These are phyloP conservation scores for Meira miltonrushii DNA, from an alignment of 1,284 basidiomycete genomes.

Conservation along the genomic window DNA sequence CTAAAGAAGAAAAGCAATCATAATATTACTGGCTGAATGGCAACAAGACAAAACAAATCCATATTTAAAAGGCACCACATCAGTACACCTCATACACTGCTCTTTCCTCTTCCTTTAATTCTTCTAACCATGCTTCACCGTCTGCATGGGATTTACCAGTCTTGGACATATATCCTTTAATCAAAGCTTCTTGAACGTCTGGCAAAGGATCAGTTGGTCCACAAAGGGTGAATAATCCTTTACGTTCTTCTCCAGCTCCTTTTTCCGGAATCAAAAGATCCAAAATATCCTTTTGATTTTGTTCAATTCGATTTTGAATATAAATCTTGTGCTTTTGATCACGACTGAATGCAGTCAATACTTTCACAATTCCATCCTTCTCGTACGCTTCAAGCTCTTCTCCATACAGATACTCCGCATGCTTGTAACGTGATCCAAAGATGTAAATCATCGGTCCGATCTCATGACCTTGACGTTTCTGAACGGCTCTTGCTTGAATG, in stretches of 20 bases:
- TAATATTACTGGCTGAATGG: not conserved
- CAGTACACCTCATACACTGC: conserved; percentile 84
- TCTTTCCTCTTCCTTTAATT: conserved; percentile 91
- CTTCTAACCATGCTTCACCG: conserved; percentile 80
- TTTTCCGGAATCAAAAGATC: conserved; percentile 39
- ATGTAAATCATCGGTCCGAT: conserved; percentile 93
- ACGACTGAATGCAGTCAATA: conserved; percentile 93
- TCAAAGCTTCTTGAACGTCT: conserved; percentile 88
- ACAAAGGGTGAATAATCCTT: conserved; percentile 82
- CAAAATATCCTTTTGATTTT: conserved; percentile 74
- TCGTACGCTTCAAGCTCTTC: conserved; percentile 71
- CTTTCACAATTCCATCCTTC: conserved; percentile 71
- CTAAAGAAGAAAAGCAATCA: not conserved
- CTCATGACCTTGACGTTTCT: conserved; percentile 68
- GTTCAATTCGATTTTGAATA: conserved; percentile 96
- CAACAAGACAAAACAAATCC: not conserved
- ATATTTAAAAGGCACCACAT: not conserved
- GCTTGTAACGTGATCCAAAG: conserved; percentile 92
- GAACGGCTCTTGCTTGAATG: conserved; percentile 85
- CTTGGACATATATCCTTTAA: conserved; percentile 66
- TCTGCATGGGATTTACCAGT: conserved; percentile 64
- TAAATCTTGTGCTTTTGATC: conserved; percentile 72
- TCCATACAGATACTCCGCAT: conserved; percentile 92
- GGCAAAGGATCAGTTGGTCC: conserved; percentile 98
- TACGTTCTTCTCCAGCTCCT: conserved; percentile 23